Base-by-base conservation (phyloP, 1,139 yeast species). In the Zhuliangozyma blackwelliae region DNA sequence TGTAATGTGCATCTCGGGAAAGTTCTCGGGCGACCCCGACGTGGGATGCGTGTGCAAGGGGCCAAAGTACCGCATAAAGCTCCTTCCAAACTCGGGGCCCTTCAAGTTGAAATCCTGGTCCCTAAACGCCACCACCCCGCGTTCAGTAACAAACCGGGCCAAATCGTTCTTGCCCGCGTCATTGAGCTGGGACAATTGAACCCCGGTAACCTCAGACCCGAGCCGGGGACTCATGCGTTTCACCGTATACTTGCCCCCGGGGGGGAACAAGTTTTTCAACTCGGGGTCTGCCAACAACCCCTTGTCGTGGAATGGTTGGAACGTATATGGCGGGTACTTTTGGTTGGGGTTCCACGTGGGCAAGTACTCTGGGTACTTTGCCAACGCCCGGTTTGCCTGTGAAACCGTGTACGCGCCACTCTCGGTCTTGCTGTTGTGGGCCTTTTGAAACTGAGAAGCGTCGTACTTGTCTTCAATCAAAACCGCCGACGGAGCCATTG, bases 21-120 rank as follows among this genome's bases (percentile, higher is more conserved):
- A 57, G 28, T 55, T 59, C 37, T 59, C 62, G 10, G 71, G 69
- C 8, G 69, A 61, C 3, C 70, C 68, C 8, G 67, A 59, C 11
- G 70, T 63, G 21, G 70, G 70, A 47, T 66, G 72, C 28, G 61
- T 54, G 43, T 67, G 71, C 34, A 65, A 55, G 26, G 65, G 59
- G 13, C 71, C 71, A 46, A 59, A 65, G 43, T 63, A 59, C 26
- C 49, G 44, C 19, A 58, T 69, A 44, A 57, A 63, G 5, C 59
- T 49, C 32, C 50, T 54, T 8, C 56, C 62, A 46, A 63, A 58
- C 25, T 55, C 50, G 10, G 69, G 66, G 3, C 69, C 68, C 27
- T 54, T 39, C 8, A 44, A 38, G 16, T 62, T 61, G 37, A 65
- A 61, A 43, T 66, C 66, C 43, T 66, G 72, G 46, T 63, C 53